Evolutionary conservation across 495 filamentous ascomycete genomes (phyloP), one percentile per base, ranked within the genome.

Genomic region (Alectoria sarmentosa): DNA sequence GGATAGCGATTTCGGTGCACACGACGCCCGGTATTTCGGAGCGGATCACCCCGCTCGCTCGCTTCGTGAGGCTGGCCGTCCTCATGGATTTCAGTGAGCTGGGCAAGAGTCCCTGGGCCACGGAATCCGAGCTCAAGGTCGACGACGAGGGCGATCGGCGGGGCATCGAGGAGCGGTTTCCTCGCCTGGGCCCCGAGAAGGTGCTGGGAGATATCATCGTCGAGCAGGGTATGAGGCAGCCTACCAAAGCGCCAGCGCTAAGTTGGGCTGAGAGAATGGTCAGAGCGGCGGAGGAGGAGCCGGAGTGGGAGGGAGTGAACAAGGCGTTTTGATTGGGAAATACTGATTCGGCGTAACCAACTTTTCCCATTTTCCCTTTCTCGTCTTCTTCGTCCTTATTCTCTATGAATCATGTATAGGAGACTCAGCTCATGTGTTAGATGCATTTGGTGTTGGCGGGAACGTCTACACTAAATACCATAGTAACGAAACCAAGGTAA

Each of bases 1-100:
- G 80, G 79, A 60, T 77, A 21, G 78, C 78, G 26, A 76, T 81
- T 62, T 69, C 76, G 26, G 46, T 80, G 52, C 80, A 82, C 60
- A 79, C 78, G 0, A 74, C 67, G 21, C 73, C 76, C 0, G 74
- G 74, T 0, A 78, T 82, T 54, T 76, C 78, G 28, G 78, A 82
- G 69, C 71, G 78, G 8, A 73, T 80, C 17, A 71, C 70, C 39
- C 67, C 74, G 32, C 69, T 75, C 4, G 70, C 72, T 0, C 64
- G 75, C 2, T 69, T 78, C 6, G 63, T 82, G 11, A 38, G 80
- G 30, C 57, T 75, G 21, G 80, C 71, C 1, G 73, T 78, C 9
- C 60, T 70, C 61, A 62, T 74, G 6, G 80, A 82, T 60, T 82
- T 81, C 62, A 72, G 72, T 23, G 68, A 2, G 23, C 56, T 65